These are phyloP conservation scores for Apium graveolens DNA, from an alignment of 129 eudicot species.

Conservation along the genomic window DNA sequence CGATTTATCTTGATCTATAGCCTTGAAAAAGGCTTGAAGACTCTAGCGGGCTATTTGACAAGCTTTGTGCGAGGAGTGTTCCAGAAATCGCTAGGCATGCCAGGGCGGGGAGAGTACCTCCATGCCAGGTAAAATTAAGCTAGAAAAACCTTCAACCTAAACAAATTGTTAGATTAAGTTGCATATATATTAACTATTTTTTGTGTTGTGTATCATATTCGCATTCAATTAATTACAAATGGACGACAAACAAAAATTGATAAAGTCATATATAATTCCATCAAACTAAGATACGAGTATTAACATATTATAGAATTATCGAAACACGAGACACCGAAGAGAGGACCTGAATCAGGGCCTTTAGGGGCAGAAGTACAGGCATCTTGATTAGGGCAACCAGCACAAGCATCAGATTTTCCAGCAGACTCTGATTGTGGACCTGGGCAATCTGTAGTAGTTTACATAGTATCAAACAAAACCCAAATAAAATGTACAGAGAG, in stretches of 20 bases:
- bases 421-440: constrained; percentile 82
- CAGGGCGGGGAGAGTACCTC: too few species aligned
- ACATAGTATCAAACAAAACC: neutral
- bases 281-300: neutral
- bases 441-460: constrained; percentile 62
- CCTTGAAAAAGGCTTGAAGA: neutral
- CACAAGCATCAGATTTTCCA: constrained; percentile 75
- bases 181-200: neutral
- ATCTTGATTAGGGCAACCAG: constrained; percentile 91
- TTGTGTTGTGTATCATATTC: too few species aligned
- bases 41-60: neutral
- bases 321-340: neutral
- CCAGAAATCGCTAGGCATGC: too few species aligned
- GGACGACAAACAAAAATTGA: neutral
- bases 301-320: neutral
- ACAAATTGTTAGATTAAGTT: too few species aligned
- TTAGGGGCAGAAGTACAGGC: constrained; percentile 94
- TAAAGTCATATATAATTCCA: neutral
- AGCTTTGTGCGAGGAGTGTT: neutral
- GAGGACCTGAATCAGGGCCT: constrained; percentile 74
- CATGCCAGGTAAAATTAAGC: too few species aligned
- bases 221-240: too few species aligned
- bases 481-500: neutral
- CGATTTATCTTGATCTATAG: neutral
- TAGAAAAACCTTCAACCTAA: too few species aligned